These are phyloP conservation scores for Mycena leptocephala DNA, from an alignment of 768 basidiomycete genomes.

Conservation along the genomic window DNA sequence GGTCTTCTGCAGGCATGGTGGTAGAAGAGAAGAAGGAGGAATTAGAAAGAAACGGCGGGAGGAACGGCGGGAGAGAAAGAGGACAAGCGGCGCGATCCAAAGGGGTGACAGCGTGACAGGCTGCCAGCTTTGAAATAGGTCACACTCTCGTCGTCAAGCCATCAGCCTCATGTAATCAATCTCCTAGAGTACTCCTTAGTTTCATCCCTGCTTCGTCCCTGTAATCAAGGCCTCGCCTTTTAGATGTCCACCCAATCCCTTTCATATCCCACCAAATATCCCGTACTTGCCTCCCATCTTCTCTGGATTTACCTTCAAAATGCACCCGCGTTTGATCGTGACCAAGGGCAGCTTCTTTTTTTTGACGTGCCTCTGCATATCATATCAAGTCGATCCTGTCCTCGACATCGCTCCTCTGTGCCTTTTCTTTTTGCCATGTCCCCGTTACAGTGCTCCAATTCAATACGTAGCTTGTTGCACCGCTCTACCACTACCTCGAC, in stretches of 20 bases:
- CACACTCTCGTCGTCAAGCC: background rate
- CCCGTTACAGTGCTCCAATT: too few species aligned
- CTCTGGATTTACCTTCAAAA: too few species aligned
- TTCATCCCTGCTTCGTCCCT: background rate
- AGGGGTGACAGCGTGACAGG: background rate
- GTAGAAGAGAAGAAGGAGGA: slow-evolving; percentile 53
- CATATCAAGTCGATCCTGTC: background rate
- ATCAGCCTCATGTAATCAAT: background rate
- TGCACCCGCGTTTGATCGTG: background rate
- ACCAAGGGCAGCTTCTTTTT: background rate
- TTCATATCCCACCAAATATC: too few species aligned
- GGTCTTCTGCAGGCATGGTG: slow-evolving; percentile 57
- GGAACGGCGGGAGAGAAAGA: background rate
- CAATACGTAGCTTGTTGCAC: too few species aligned
- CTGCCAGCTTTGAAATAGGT: background rate
- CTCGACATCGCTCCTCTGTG: background rate
- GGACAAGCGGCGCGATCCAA: too few species aligned
- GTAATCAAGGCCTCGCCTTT: background rate
- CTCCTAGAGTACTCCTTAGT: background rate
- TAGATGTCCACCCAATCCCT: too few species aligned
- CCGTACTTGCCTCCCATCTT: too few species aligned
- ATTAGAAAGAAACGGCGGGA: slow-evolving; percentile 47
- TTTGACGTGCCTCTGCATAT: background rate
- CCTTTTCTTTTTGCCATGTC: too few species aligned
- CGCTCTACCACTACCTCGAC: too few species aligned